Conservation (phyloP, 345 rosid genomes). For the Psidium friedrichsthalianum region DNA sequence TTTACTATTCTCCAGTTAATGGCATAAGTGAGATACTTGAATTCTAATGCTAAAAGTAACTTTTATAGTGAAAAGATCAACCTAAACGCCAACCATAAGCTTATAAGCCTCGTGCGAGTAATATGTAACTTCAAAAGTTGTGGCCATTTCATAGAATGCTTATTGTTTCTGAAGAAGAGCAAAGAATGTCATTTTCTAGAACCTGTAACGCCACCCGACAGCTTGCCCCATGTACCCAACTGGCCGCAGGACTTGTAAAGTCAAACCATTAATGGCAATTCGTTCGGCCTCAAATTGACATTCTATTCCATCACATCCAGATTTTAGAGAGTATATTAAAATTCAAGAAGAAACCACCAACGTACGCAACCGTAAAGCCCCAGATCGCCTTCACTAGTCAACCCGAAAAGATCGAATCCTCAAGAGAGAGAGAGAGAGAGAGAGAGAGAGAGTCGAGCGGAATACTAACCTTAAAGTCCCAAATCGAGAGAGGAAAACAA, state of each 20-base stretch:
- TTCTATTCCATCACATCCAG: too few species aligned
- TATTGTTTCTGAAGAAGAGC: not conserved
- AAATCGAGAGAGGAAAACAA: not conserved
- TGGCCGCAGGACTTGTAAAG: too few species aligned
- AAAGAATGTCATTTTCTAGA: not conserved
- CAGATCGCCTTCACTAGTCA: rapidly evolving
- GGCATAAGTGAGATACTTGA: not conserved
- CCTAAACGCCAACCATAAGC: not conserved
- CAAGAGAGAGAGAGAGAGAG: too few species aligned
- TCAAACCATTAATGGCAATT: too few species aligned
- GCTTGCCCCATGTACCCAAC: not conserved
- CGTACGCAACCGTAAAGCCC: too few species aligned
- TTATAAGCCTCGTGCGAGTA: not conserved
- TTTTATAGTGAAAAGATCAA: not conserved
- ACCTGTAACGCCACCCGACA: not conserved
- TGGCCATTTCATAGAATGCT: not conserved
- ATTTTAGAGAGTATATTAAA: too few species aligned
- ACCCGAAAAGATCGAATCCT: too few species aligned
- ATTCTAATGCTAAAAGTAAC: not conserved
- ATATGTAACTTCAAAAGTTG: not conserved
- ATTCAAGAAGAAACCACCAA: too few species aligned
- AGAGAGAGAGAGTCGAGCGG: too few species aligned
- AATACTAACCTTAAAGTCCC: too few species aligned
- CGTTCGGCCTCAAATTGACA: too few species aligned
- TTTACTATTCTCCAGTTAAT: not conserved